Percentiles rank a stretch among this genome's conserved stretches.
phyloP scores from a whole-genome alignment of 257 asterid species.

The Voacanga thouarsii region DNA sequence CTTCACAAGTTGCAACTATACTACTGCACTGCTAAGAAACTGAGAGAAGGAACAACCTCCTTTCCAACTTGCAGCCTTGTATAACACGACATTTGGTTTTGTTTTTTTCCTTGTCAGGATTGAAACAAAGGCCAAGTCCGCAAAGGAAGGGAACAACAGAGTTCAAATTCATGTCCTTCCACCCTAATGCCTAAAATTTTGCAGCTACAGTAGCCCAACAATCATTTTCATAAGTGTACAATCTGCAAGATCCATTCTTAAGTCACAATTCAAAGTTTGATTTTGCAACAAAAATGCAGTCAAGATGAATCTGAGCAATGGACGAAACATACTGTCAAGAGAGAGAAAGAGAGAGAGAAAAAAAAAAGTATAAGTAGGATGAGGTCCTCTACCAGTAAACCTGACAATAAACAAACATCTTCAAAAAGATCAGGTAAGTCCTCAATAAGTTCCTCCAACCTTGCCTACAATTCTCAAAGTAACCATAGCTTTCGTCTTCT shows the following conservation, averaged over 20 bases:
- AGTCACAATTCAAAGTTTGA: neutral
- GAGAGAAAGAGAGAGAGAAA: too few relatives aligned
- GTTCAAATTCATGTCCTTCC: neutral
- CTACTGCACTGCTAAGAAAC: neutral
- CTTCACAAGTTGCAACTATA: neutral
- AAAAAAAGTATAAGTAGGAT: neutral
- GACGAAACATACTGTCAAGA: neutral
- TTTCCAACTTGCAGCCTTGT: neutral
- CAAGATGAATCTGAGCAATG: neutral
- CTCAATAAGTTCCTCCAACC: neutral
- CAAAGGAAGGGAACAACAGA: neutral
- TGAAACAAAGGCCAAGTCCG: neutral
- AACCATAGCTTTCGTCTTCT: neutral
- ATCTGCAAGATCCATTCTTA: neutral
- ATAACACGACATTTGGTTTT: neutral
- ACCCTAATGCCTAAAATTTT: neutral
- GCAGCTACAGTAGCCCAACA: neutral
- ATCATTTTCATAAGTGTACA: neutral
- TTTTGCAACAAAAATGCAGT: too few relatives aligned
- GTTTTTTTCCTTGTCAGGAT: neutral
- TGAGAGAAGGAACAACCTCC: neutral
- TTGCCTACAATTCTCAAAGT: neutral
- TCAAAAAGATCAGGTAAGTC: neutral
- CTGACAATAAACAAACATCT: neutral
- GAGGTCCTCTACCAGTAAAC: neutral